Percentiles rank a stretch among this genome's conserved stretches.
Evolutionary conservation across 768 basidiomycete genomes (phyloP).

Genomic region (Strobilomyces confusus): DNA sequence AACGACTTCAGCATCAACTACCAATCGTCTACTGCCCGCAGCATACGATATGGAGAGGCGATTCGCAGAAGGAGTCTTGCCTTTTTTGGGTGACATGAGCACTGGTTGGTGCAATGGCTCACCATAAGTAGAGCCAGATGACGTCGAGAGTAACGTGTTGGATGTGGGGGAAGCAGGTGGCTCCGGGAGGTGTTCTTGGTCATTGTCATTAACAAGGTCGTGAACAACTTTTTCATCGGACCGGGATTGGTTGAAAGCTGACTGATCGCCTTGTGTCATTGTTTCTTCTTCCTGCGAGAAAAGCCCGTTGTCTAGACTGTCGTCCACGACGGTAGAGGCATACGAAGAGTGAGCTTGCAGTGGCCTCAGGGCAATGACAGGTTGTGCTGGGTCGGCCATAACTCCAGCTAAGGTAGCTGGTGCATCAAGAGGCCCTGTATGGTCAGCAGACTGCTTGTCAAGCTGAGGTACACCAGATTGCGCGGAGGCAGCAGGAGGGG

Average conservation of each 20-base stretch:
- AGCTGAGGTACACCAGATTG: constrained; percentile 39
- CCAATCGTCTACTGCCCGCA: constrained; percentile 78
- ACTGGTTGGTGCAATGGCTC: constrained; percentile 39
- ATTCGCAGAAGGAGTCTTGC: constrained; percentile 65
- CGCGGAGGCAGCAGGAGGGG: constrained; percentile 19
- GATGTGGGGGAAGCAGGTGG: constrained; percentile 56
- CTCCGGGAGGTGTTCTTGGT: constrained; percentile 51
- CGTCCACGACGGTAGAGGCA: constrained; percentile 50
- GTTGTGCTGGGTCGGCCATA: background rate
- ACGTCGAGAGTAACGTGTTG: constrained; percentile 39
- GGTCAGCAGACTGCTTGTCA: constrained; percentile 45
- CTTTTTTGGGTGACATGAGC: constrained; percentile 28
- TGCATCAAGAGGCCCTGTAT: constrained; percentile 42
- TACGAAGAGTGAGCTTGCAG: constrained; percentile 42
- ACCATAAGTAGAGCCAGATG: constrained; percentile 39
- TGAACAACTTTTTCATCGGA: constrained; percentile 18
- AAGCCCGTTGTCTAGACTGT: constrained; percentile 34
- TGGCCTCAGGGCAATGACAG: constrained; percentile 25
- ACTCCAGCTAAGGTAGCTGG: constrained; percentile 32
- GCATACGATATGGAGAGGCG: constrained; percentile 95
- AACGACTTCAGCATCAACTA: constrained; percentile 86
- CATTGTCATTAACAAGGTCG: constrained; percentile 18
- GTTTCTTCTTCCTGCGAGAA: constrained; percentile 28
- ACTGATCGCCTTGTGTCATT: constrained; percentile 15
- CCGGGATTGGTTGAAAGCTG: constrained; percentile 15